Evolutionary conservation across 2,329 filamentous ascomycete species (phyloP), one percentile per base, ranked within the genome.

Genomic region (Parascedosporium putredinis): DNA sequence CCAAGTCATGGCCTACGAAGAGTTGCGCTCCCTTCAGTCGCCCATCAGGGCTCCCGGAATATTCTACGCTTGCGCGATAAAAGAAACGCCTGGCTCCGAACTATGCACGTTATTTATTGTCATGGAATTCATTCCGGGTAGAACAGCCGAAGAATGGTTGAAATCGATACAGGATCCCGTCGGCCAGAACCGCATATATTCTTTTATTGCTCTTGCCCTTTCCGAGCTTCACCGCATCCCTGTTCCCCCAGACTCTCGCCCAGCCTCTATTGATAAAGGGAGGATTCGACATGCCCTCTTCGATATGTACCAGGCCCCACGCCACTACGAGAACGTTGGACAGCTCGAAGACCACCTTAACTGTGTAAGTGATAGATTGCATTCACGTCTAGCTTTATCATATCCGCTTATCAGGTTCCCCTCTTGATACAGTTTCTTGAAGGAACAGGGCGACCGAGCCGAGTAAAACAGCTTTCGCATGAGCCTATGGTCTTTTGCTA

Each of bases 401-500:
- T 36, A 25, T 18, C 12, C 20, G 27, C 36, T 43, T 20, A 40
- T 43, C 2, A n/a, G n/a, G 16, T 42, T 40, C 42, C 18, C 3
- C 8, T 23, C 18, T 23, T 22, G 5, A 25, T 42, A 25, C 38
- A 50, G 49, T 36, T 46, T 33, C 48, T 55, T 31, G 16, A 45
- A 44, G 3, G 52, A 6, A 52, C 52, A 29, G 55, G 47, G 36
- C 20, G 38, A 7, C 50, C 45, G 9, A 7, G 1, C 8, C 49
- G 44, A 14, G 29, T 57, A 18, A 16, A 47, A 6, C 38, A 45
- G 3, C 54, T 57, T 4, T 46, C 51, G 4, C 47, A 12, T 8
- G 54, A 57, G 27, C 55, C 55, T 0, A 53, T 56, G 55, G 50
- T 57, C 23, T 57, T 56, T 50, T 56, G 56, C 36, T 50, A 55